phyloP scores from a whole-genome alignment of 164 flowering plant genomes.

The Magnolia sinica region DNA sequence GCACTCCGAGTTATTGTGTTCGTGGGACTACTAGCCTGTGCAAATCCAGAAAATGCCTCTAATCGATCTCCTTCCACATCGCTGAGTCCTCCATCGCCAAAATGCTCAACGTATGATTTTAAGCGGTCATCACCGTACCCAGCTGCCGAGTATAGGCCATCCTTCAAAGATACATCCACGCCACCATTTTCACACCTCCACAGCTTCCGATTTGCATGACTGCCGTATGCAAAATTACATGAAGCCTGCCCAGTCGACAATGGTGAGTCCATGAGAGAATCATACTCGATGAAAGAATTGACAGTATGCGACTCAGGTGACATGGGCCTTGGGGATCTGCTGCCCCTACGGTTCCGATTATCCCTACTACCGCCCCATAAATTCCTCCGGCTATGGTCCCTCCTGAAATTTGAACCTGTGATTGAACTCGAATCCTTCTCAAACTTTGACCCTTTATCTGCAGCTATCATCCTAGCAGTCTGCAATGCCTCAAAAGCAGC shows the following conservation, averaged over 20 bases:
- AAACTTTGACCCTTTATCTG: constrained; percentile 38
- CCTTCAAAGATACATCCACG: constrained; percentile 84
- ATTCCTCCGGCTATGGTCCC: constrained; percentile 12
- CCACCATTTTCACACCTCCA: constrained; percentile 72
- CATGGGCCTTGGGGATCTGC: constrained; percentile 41
- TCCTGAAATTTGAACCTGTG: constrained; percentile 53
- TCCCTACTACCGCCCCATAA: constrained; percentile 14
- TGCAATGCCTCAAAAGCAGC: constrained; percentile 88
- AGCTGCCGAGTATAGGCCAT: constrained; percentile 62
- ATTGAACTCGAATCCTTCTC: constrained; percentile 39
- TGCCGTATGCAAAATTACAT: constrained; percentile 24
- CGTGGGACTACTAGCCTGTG: constrained; percentile 35
- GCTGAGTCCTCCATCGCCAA: constrained; percentile 25
- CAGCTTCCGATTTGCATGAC: constrained; percentile 62
- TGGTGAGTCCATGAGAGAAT: constrained; percentile 59
- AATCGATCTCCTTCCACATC: constrained; percentile 24
- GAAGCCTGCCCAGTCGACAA: constrained; percentile 45
- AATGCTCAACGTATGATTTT: constrained; percentile 11
- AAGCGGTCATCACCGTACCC: constrained; percentile 25
- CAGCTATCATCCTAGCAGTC: constrained; percentile 57
- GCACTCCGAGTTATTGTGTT: constrained; percentile 33
- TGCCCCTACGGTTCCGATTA: neutral
- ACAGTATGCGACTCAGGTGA: constrained; percentile 86
- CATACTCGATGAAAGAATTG: constrained; percentile 54
- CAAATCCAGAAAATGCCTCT: constrained; percentile 58